phyloP scores from a whole-genome alignment of 345 rosid genomes.

The Gossypium ekmanianum region DNA sequence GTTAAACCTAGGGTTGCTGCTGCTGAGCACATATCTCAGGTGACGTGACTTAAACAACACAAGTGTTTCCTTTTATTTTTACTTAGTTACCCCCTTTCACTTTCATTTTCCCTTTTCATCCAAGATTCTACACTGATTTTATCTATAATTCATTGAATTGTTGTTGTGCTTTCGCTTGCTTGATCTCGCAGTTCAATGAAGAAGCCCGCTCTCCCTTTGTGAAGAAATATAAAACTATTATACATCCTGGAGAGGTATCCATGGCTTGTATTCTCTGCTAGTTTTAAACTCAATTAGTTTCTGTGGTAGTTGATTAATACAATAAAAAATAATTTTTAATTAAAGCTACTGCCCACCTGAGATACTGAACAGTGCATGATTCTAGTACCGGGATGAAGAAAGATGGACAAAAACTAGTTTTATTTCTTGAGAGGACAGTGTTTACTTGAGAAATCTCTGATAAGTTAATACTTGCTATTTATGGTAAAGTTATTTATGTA shows the following conservation, averaged over 20 bases:
- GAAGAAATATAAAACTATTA: conserved; percentile 56
- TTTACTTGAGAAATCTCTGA: not conserved
- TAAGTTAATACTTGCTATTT: not conserved
- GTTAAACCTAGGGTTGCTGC: conserved; percentile 89
- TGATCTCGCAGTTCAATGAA: conserved; percentile 49
- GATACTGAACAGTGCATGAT: not conserved
- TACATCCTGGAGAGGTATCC: conserved; percentile 72
- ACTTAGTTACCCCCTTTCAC: not conserved
- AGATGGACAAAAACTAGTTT: not conserved
- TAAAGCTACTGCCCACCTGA: not conserved
- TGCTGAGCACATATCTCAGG: conserved; percentile 87
- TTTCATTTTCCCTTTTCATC: not conserved
- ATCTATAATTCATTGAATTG: conserved; percentile 1
- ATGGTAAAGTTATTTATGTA: not conserved
- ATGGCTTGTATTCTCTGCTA: not conserved
- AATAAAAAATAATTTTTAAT: not conserved
- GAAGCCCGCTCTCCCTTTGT: conserved; percentile 69
- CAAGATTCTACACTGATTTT: not conserved
- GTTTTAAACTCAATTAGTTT: not conserved
- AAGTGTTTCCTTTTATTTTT: not conserved
- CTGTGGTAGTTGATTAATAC: not conserved
- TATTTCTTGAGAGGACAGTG: not conserved
- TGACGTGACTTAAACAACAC: conserved; percentile 12
- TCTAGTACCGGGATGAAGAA: not conserved
- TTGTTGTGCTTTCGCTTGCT: conserved; percentile 16